Percentiles rank a stretch among this genome's conserved stretches.
Conservation (phyloP, 805 yeast species). For the Lipomyces orientalis region DNA sequence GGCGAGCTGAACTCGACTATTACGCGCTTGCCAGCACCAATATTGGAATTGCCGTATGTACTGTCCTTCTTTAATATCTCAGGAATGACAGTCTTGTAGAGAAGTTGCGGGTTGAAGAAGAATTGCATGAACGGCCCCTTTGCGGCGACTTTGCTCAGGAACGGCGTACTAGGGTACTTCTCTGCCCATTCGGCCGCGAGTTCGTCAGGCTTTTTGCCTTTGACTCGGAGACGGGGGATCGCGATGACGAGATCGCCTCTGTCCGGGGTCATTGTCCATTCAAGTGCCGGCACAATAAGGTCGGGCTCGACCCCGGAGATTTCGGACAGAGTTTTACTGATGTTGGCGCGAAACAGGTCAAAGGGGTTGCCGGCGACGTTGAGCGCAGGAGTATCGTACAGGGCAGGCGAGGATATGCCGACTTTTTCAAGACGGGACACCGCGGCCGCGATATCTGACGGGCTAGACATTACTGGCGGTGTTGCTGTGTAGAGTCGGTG, state of each 20-base stretch:
- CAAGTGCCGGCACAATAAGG: slow-evolving; percentile 82
- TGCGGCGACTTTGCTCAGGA: slow-evolving; percentile 71
- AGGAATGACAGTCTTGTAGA: slow-evolving; percentile 71
- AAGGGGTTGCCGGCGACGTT: slow-evolving; percentile 79
- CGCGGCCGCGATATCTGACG: slow-evolving; percentile 13
- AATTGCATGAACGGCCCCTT: slow-evolving; percentile 93
- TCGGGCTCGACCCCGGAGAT: slow-evolving; percentile 73
- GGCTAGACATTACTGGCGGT: neutral
- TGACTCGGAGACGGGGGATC: slow-evolving; percentile 84
- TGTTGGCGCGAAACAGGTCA: slow-evolving; percentile 88
- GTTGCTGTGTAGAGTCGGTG: neutral
- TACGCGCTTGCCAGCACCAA: slow-evolving; percentile 73
- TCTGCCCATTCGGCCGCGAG: slow-evolving; percentile 78
- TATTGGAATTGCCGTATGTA: slow-evolving; percentile 72
- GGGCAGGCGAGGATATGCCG: slow-evolving; percentile 26
- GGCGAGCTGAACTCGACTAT: slow-evolving; percentile 95
- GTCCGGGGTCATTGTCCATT: slow-evolving; percentile 82
- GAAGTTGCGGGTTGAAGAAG: slow-evolving; percentile 69
- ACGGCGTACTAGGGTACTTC: slow-evolving; percentile 74
- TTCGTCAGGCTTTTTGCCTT: slow-evolving; percentile 78
- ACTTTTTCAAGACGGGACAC: slow-evolving; percentile 18
- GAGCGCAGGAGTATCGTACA: slow-evolving; percentile 18
- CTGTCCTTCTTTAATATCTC: slow-evolving; percentile 61
- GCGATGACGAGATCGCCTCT: slow-evolving; percentile 94
- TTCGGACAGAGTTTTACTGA: slow-evolving; percentile 74